Evolutionary conservation across 169 alveolate species (phyloP).

Genomic region (Cryptosporidium sp.): DNA sequence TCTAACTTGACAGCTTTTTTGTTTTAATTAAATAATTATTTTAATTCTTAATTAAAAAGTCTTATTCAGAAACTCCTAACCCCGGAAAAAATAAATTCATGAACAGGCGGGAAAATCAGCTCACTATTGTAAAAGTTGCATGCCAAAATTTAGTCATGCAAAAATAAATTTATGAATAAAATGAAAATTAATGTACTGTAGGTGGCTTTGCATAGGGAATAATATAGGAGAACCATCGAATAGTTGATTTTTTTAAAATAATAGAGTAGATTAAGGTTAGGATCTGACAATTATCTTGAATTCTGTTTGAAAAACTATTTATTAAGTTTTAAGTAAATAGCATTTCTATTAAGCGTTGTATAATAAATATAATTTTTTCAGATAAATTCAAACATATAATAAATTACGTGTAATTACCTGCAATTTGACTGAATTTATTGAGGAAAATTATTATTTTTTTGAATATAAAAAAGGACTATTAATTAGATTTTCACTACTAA

Average conservation of each 20-base stretch:
- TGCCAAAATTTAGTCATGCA: not conserved
- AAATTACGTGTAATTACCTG: not conserved
- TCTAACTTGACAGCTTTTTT: not conserved
- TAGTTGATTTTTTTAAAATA: not conserved
- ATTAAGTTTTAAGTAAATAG: not conserved
- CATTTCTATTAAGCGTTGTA: not conserved
- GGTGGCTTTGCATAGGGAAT: not conserved
- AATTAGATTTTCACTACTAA: not conserved
- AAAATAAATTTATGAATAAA: too few relatives aligned
- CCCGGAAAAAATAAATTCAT: slow-evolving; percentile 11
- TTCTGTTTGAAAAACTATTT: not conserved
- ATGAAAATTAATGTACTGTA: not conserved
- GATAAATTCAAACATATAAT: not conserved
- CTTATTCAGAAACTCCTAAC: not conserved
- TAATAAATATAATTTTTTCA: not conserved
- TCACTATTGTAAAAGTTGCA: not conserved
- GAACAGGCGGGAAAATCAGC: not conserved
- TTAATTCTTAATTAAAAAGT: not conserved
- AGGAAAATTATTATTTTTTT: not conserved
- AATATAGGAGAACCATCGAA: not conserved
- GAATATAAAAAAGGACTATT: not conserved
- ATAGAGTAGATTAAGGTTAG: not conserved
- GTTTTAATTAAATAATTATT: not conserved
- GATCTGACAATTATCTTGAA: not conserved
- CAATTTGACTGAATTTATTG: not conserved